Percentiles rank a stretch among this genome's conserved stretches.
Conservation (phyloP, 2,329 filamentous ascomycete genomes). For the Didymosphaeria variabile region DNA sequence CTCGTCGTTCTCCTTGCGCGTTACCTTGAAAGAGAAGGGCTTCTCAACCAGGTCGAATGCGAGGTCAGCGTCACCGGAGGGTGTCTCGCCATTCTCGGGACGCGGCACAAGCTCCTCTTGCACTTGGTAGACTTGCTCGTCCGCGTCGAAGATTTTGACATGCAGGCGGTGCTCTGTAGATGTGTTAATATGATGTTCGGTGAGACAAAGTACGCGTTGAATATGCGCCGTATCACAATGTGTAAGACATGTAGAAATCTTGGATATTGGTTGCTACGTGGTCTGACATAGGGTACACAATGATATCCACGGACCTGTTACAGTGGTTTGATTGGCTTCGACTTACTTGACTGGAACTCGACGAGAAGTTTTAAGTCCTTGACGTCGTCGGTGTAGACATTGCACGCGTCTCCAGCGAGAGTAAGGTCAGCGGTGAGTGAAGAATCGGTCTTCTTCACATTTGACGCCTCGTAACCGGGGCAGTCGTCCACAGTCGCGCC, state of each 20-base stretch:
- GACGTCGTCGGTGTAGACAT: slow-evolving; percentile 68
- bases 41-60: slow-evolving; percentile 62
- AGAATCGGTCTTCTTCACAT: slow-evolving; percentile 61
- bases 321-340: not conserved
- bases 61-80: slow-evolving; percentile 55
- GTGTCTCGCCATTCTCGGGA: slow-evolving; percentile 54
- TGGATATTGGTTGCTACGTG: not conserved
- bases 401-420: slow-evolving; percentile 72
- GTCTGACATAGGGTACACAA: not conserved
- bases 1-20: slow-evolving; percentile 65
- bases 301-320: not conserved
- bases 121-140: slow-evolving; percentile 77
- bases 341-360: slow-evolving; percentile 67
- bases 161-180: slow-evolving; percentile 71
- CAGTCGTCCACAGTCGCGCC: slow-evolving; percentile 61
- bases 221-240: not conserved
- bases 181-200: slow-evolving; percentile 23
- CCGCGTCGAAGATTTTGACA: slow-evolving; percentile 76
- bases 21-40: slow-evolving; percentile 75
- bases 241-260: not conserved
- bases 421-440: slow-evolving; percentile 74
- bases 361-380: slow-evolving; percentile 65
- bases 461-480: slow-evolving; percentile 73
- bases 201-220: not conserved
- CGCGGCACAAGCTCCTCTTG: slow-evolving; percentile 74